These are phyloP conservation scores for Tremella fuciformis DNA, from an alignment of 768 basidiomycete genomes.

Conservation along the genomic window DNA sequence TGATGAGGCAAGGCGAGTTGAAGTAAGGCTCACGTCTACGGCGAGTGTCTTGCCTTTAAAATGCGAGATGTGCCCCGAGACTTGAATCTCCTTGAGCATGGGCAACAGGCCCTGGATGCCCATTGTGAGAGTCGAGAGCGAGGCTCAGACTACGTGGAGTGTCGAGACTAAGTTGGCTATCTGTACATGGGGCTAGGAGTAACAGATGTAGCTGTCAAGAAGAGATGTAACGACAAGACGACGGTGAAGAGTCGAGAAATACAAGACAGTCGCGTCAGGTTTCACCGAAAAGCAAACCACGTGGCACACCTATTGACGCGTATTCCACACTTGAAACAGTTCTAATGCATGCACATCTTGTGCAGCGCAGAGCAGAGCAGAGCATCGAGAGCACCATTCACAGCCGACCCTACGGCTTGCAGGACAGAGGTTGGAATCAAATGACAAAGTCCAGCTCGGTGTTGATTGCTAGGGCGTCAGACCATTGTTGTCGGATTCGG, in stretches of 20 bases:
- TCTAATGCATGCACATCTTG: too few relatives aligned
- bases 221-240: not conserved
- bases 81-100: slow-evolving; percentile 84
- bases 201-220: too few relatives aligned
- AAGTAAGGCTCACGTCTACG: slow-evolving; percentile 62
- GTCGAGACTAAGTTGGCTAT: not conserved
- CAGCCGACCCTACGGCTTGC: not conserved
- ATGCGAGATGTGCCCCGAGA: slow-evolving; percentile 71
- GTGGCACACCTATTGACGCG: slow-evolving; percentile 2
- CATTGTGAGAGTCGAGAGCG: slow-evolving; percentile 57
- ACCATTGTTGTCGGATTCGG: too few relatives aligned
- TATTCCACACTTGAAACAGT: not conserved
- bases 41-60: slow-evolving; percentile 76
- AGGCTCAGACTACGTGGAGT: slow-evolving; percentile 1
- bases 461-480: slow-evolving; percentile 6
- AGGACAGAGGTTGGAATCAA: not conserved
- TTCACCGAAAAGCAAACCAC: not conserved
- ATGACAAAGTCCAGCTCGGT: slow-evolving; percentile 9
- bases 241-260: not conserved
- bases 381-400: not conserved
- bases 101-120: slow-evolving; percentile 88
- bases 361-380: too few relatives aligned
- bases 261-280: slow-evolving; percentile 12
- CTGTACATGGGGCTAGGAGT: not conserved
- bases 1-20: not conserved